Evolutionary conservation across 768 basidiomycete genomes (phyloP), one percentile per base, ranked within the genome.

Genomic region (Phanerochaete carnosa): DNA sequence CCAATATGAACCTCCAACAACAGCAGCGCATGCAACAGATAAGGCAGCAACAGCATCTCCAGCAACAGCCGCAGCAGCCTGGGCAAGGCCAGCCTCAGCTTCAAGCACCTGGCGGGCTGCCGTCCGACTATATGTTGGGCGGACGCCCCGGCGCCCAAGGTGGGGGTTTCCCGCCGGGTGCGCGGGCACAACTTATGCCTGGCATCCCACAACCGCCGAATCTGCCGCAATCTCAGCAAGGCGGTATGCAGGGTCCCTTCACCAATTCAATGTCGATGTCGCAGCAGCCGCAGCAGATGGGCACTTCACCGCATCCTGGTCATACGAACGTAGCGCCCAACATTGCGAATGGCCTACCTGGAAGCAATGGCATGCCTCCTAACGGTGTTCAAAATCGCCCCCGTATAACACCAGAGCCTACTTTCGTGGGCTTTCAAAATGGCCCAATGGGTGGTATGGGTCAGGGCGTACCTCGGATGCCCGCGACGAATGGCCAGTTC

Each of bases 171-270:
- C 75, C 77, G 39, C 67, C 81, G 11, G 66, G 76, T 29, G 77
- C 84, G 6, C 70, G 78, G 9, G 76, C 75, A 69, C 77, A 45
- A 19, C 35, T 80, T 77, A 65, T 73, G 84, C 45, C 84, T 88
- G 81, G 76, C 73, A 61, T 76, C 61, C 63, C 68, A 15, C 77
- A 76, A 63, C 74, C 76, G 45, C 69, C 71, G 22, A 52, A 64
- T 12, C 60, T 64, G n/a, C 47, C 66, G 12, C 61, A 59, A 39
- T 19, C 53, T 13, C 70, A 69, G 33, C 58, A 73, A 9, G 66
- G 68, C 16, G 76, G 71, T 19, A 76, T 79, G 72, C 77, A 69
- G 45, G 62, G 62, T 13, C 47, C 71, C 43, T 80, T 80, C 60
- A 74, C 70, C 62, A 76, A 74, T 63, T 57, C 75, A 33, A 71